Conservation (phyloP, 495 filamentous ascomycete species). For the Aspergillus nanangensis region DNA sequence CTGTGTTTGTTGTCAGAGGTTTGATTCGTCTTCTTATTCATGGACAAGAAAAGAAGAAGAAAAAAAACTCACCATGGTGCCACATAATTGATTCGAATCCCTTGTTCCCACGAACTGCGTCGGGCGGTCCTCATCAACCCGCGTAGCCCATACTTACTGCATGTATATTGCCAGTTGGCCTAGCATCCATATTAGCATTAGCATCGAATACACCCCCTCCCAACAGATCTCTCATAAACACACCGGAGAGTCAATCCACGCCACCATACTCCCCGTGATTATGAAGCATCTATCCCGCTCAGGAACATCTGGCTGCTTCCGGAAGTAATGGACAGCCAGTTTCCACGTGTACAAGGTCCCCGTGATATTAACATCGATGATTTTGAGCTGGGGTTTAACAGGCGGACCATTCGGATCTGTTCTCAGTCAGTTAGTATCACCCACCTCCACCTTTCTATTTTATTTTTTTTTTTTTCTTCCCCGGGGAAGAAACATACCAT, state of each 20-base stretch:
- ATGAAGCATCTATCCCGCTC: slow-evolving; percentile 30
- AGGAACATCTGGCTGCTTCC: slow-evolving; percentile 24
- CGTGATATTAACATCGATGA: slow-evolving; percentile 36
- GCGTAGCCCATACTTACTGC: slow-evolving; percentile 29
- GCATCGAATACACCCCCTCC: background rate
- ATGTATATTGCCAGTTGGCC: slow-evolving; percentile 30
- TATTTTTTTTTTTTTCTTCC: no score
- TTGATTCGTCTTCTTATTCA: background rate
- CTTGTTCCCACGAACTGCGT: slow-evolving; percentile 23
- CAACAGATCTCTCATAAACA: background rate
- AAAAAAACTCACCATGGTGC: slow-evolving; percentile 23
- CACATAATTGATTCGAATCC: slow-evolving; percentile 30
- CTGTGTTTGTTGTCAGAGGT: background rate
- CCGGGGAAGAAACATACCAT: slow-evolving; percentile 23
- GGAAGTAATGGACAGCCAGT: slow-evolving; percentile 41
- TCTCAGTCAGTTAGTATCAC: background rate
- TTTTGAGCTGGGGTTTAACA: slow-evolving; percentile 33
- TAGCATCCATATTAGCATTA: background rate
- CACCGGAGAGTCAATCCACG: slow-evolving; percentile 26
- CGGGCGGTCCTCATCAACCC: slow-evolving; percentile 31
- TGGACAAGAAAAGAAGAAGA: background rate
- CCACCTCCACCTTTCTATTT: no score
- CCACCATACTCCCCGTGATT: slow-evolving; percentile 27
- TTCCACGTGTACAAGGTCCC: slow-evolving; percentile 38
- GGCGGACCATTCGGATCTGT: slow-evolving; percentile 27